Evolutionary conservation across 139 green algal genomes (phyloP).

Genomic region (Ettlia oleoabundans): DNA sequence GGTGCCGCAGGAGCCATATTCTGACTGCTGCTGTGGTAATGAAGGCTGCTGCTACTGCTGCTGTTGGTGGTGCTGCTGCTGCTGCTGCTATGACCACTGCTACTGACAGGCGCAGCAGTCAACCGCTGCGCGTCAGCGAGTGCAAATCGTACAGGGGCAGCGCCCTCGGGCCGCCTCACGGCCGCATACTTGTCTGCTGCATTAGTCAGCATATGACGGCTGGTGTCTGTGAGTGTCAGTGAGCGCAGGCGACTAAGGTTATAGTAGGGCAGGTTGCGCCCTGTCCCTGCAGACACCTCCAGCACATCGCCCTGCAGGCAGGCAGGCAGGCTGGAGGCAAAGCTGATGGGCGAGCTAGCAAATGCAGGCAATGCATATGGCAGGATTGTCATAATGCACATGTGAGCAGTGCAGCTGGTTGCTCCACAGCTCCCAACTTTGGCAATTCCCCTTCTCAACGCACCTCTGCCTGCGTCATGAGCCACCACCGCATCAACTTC

Average conservation of each 20-base stretch:
- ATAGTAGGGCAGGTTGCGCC: constrained; percentile 79
- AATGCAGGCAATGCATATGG: too few species aligned
- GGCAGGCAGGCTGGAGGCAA: background rate
- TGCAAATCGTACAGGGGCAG: constrained; percentile 21
- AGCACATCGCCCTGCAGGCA: constrained; percentile 67
- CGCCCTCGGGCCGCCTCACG: background rate
- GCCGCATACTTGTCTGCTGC: constrained; percentile 45
- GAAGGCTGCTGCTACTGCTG: background rate
- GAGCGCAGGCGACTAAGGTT: constrained; percentile 7
- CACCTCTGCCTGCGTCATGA: constrained; percentile 58
- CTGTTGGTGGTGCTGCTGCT: background rate
- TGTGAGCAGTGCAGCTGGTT: too few species aligned
- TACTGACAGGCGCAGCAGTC: too few species aligned
- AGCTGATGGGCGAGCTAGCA: background rate
- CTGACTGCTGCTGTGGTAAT: background rate
- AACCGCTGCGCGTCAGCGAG: constrained; percentile 47
- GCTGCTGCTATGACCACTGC: background rate
- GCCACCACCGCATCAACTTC: constrained; percentile 57
- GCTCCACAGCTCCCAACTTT: too few species aligned
- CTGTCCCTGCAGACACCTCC: constrained; percentile 79
- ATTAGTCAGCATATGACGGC: constrained; percentile 64
- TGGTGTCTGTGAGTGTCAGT: constrained; percentile 69
- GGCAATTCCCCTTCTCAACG: background rate
- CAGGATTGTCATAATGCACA: too few species aligned
- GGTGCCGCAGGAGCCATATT: too few species aligned